A percentile compares a stretch with the other conserved stretches of the same genome.
Evolutionary conservation across 768 basidiomycete species (phyloP).

Genomic region (Imleria badia): DNA sequence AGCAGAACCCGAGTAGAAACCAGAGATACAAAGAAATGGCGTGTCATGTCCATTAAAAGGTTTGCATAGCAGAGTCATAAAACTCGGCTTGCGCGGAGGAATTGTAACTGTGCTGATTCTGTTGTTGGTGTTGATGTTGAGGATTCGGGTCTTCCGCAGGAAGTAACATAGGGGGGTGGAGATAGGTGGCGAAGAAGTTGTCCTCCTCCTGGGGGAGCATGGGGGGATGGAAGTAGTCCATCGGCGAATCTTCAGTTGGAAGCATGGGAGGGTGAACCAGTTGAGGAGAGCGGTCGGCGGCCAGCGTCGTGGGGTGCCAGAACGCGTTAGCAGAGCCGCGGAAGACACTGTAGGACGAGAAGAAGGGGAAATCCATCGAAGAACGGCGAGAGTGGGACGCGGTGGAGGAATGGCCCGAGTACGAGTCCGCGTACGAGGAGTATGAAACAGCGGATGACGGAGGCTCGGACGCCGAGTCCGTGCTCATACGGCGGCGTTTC

Average conservation of each 20-base stretch:
- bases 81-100: conserved; percentile 27
- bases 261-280: conserved; percentile 73
- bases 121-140: conserved; percentile 26
- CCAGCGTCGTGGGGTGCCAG: conserved; percentile 79
- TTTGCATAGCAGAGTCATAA: conserved; percentile 38
- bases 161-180: conserved; percentile 57
- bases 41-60: conserved; percentile 22
- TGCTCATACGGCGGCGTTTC: conserved; percentile 76
- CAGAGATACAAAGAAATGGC: conserved; percentile 5
- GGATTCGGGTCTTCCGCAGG: conserved; percentile 36
- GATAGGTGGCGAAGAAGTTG: conserved; percentile 50
- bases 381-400: conserved; percentile 58
- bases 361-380: conserved; percentile 68
- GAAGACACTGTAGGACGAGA: conserved; percentile 51
- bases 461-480: conserved; percentile 48
- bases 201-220: conserved; percentile 66
- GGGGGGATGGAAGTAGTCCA: conserved; percentile 72
- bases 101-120: conserved; percentile 18
- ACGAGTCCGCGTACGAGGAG: conserved; percentile 60
- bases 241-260: conserved; percentile 58
- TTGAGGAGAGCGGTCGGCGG: conserved; percentile 55
- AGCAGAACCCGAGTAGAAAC: conserved; percentile 6
- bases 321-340: conserved; percentile 57
- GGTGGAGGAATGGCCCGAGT: conserved; percentile 55
- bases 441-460: conserved; percentile 65